phyloP scores from a whole-genome alignment of 2,329 filamentous ascomycete species.

The Xylariaceae sp. region DNA sequence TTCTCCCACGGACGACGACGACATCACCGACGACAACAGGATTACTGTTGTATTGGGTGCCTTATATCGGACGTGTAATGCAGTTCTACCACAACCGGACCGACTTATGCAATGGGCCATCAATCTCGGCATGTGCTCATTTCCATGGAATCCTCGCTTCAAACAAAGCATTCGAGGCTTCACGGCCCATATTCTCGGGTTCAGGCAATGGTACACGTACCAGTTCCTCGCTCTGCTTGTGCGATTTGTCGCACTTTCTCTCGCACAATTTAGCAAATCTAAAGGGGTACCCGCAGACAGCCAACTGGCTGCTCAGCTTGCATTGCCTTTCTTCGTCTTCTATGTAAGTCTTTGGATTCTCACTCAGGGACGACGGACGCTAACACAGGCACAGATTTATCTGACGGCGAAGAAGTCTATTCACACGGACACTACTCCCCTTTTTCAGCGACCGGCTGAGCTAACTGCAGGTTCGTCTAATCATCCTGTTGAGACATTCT shows the following conservation, averaged over 20 bases:
- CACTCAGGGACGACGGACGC: not conserved
- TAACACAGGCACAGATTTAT: constrained; percentile 40
- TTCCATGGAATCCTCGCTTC: constrained; percentile 67
- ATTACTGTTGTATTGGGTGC: constrained; percentile 15
- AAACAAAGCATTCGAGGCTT: constrained; percentile 56
- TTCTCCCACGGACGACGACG: constrained; percentile 13
- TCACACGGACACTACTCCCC: constrained; percentile 51
- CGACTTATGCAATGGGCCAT: constrained; percentile 45
- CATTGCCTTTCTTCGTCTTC: constrained; percentile 48
- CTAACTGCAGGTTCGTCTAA: constrained; percentile 23
- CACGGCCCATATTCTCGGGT: constrained; percentile 53
- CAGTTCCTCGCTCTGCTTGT: constrained; percentile 56
- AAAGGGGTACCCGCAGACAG: constrained; percentile 37
- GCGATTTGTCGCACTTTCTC: constrained; percentile 45
- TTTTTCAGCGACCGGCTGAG: constrained; percentile 39
- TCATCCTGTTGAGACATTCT: constrained; percentile 22
- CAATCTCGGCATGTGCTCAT: constrained; percentile 44
- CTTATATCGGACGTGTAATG: constrained; percentile 17
- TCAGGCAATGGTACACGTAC: constrained; percentile 61
- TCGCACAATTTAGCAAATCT: constrained; percentile 38
- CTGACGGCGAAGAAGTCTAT: constrained; percentile 42
- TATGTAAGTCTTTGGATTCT: constrained; percentile 42
- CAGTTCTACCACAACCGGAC: constrained; percentile 39
- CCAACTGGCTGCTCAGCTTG: constrained; percentile 48
- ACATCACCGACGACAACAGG: constrained; percentile 13